Percentiles rank a stretch among this genome's conserved stretches.
These are phyloP conservation scores for Diplotaxis tenuifolia DNA, from an alignment of 345 rosid species.

Conservation along the genomic window DNA sequence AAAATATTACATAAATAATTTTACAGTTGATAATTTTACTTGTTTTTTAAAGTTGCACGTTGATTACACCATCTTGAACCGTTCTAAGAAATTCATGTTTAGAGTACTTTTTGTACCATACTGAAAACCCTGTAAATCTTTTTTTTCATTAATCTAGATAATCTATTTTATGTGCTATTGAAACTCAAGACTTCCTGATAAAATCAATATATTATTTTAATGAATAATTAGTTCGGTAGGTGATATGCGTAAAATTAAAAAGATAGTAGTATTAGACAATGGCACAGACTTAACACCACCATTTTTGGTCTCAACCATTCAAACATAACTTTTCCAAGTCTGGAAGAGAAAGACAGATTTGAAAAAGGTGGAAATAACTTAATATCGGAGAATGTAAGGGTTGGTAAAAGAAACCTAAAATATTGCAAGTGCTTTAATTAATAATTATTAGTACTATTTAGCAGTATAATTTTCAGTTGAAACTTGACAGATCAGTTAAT, in stretches of 20 bases:
- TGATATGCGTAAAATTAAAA: conserved; percentile 23
- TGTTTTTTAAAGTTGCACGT: no score
- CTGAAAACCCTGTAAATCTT: no score
- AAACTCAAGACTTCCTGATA: no score
- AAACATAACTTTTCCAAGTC: conserved; percentile 37
- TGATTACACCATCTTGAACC: no score
- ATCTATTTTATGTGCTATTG: no score
- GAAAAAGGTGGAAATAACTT: conserved; percentile 15
- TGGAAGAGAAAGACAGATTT: conserved; percentile 36
- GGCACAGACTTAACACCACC: conserved; percentile 31
- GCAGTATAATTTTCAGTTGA: conserved; percentile 6
- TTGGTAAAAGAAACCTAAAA: conserved; percentile 14
- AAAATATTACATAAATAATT: no score
- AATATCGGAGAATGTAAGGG: neutral
- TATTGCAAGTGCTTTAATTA: conserved; percentile 11
- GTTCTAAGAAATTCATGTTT: no score
- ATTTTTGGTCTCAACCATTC: conserved; percentile 28
- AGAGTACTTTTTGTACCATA: no score
- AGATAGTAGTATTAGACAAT: conserved; percentile 33
- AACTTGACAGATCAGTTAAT: conserved; percentile 29
- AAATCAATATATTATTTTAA: no score
- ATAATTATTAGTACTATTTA: neutral
- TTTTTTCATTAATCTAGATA: no score
- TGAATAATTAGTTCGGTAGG: conserved; percentile 30
- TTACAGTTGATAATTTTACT: no score